A percentile compares a stretch with the other conserved stretches of the same genome.
phyloP scores from a whole-genome alignment of 805 yeast species.

The Teunomyces panamensis region DNA sequence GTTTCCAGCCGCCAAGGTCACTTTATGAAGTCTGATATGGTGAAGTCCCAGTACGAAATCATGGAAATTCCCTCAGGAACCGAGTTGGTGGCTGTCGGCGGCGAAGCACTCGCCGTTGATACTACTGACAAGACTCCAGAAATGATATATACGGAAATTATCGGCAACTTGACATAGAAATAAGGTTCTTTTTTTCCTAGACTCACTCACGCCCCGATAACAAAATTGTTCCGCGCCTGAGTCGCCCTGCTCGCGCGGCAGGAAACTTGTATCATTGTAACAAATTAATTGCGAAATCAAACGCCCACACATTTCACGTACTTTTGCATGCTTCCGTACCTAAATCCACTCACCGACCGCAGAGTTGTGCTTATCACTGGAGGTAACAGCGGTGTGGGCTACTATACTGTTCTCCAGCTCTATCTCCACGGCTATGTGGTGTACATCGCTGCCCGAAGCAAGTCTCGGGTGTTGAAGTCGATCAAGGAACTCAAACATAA shows the following conservation, averaged over 20 bases:
- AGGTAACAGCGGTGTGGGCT: slow-evolving; percentile 81
- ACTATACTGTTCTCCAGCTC: slow-evolving; percentile 68
- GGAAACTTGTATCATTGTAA: no score
- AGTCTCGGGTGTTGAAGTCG: slow-evolving; percentile 52
- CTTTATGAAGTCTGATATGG: slow-evolving; percentile 86
- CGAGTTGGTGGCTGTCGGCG: slow-evolving; percentile 37
- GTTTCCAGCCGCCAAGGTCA: slow-evolving; percentile 68
- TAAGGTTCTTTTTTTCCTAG: neutral
- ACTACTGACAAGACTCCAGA: slow-evolving; percentile 30
- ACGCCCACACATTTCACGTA: neutral
- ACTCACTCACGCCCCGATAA: neutral
- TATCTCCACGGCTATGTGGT: slow-evolving; percentile 76
- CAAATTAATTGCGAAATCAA: no score
- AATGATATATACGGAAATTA: slow-evolving; percentile 21
- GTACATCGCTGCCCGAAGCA: slow-evolving; percentile 71
- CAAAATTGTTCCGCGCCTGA: neutral
- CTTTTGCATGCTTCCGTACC: slow-evolving; percentile 47
- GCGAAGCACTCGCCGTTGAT: slow-evolving; percentile 33
- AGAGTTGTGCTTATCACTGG: slow-evolving; percentile 76
- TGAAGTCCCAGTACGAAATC: slow-evolving; percentile 70
- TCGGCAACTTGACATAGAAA: slow-evolving; percentile 1
- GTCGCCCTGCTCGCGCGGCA: neutral
- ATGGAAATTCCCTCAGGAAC: slow-evolving; percentile 64
- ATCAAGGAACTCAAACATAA: slow-evolving; percentile 54
- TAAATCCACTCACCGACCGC: slow-evolving; percentile 51